Conservation (phyloP, 78 protist genomes). For the Dictyostelium citrinum region DNA sequence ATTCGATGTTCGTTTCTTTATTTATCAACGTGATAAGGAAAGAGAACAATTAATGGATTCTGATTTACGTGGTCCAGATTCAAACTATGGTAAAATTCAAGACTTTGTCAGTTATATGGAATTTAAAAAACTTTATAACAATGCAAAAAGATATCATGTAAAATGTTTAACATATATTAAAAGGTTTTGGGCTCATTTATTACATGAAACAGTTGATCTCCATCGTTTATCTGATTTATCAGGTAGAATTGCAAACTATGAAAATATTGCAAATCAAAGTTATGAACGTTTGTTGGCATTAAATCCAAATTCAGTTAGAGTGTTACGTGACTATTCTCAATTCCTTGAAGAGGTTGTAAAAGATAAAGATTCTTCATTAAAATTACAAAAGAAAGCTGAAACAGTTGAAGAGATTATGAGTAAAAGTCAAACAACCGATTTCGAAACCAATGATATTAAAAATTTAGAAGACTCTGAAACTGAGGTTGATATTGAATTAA, state of each 20-base stretch:
- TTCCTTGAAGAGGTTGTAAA: constrained; percentile 67
- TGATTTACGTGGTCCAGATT: constrained; percentile 51
- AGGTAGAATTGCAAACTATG: constrained; percentile 56
- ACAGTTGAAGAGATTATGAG: constrained; percentile 48
- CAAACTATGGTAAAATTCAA: constrained; percentile 29
- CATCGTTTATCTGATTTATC: constrained; percentile 47
- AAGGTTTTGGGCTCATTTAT: constrained; percentile 34
- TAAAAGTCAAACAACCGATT: constrained; percentile 6
- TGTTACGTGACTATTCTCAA: constrained; percentile 48
- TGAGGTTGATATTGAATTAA: not conserved
- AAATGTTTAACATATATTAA: constrained; percentile 36
- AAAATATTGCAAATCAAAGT: constrained; percentile 42
- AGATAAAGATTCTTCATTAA: constrained; percentile 10
- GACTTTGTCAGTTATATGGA: constrained; percentile 71
- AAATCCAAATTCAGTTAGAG: constrained; percentile 65
- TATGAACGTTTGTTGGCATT: constrained; percentile 50
- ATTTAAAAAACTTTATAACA: constrained; percentile 53
- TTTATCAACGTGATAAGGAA: constrained; percentile 62
- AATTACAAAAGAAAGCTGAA: constrained; percentile 44
- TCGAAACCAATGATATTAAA: not conserved
- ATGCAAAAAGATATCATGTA: constrained; percentile 36
- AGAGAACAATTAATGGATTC: constrained; percentile 75
- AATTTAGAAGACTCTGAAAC: not conserved
- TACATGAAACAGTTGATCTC: constrained; percentile 58
- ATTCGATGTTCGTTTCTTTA: constrained; percentile 60